These are phyloP conservation scores for Venturia carpophila DNA, from an alignment of 2,329 filamentous ascomycete species.

Conservation along the genomic window DNA sequence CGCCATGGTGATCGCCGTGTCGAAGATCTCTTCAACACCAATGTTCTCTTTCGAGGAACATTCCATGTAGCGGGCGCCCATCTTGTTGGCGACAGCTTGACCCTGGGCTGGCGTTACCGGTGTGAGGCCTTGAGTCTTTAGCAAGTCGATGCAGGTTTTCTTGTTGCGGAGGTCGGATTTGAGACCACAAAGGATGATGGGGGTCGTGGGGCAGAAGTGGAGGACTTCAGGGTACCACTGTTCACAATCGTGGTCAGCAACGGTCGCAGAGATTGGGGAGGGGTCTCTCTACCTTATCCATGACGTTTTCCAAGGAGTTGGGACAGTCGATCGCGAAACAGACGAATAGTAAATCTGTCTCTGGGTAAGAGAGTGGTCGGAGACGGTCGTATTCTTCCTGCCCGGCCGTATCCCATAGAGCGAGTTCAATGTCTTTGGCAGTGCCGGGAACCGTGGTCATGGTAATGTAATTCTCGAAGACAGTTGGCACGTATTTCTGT, in stretches of 20 bases:
- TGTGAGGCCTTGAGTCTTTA: slow-evolving; percentile 94
- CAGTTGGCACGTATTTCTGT: slow-evolving; percentile 98
- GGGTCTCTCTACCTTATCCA: slow-evolving; percentile 74
- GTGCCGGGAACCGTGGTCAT: slow-evolving; percentile 81
- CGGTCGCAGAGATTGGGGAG: background rate
- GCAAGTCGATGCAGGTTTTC: slow-evolving; percentile 94
- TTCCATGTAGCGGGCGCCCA: slow-evolving; percentile 94
- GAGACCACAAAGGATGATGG: slow-evolving; percentile 87
- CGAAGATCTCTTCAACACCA: slow-evolving; percentile 94
- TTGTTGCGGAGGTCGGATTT: slow-evolving; percentile 96
- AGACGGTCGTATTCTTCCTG: slow-evolving; percentile 98
- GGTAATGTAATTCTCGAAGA: slow-evolving; percentile 99
- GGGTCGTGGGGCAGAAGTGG: slow-evolving; percentile 96
- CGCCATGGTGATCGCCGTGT: slow-evolving; percentile 80
- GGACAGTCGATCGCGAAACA: slow-evolving; percentile 99
- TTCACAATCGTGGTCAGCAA: slow-evolving; percentile 25
- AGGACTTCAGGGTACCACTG: slow-evolving; percentile 99
- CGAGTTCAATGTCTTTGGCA: slow-evolving; percentile 92
- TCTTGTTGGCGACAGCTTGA: slow-evolving; percentile 77
- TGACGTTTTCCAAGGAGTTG: slow-evolving; percentile 94
- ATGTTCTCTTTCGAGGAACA: slow-evolving; percentile 97
- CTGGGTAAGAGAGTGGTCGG: slow-evolving; percentile 90
- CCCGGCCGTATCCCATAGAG: slow-evolving; percentile 95
- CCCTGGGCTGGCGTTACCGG: slow-evolving; percentile 91
- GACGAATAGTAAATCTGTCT: slow-evolving; percentile 95